Conservation (phyloP, 306 rosid species). For the Hippophae rhamnoides region DNA sequence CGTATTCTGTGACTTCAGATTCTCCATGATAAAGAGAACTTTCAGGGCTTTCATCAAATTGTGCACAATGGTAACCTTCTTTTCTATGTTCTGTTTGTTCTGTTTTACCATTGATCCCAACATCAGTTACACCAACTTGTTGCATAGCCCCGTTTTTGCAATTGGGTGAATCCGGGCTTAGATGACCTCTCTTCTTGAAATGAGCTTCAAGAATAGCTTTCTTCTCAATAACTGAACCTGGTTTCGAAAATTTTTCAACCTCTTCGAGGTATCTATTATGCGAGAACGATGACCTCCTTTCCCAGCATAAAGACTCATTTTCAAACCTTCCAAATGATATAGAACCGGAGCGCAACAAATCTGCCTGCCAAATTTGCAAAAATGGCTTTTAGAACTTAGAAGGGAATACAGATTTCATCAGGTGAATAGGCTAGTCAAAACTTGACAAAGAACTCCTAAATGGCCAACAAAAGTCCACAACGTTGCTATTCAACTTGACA, state of each 20-base stretch:
- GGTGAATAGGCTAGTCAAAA: background rate
- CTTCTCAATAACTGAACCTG: conserved; percentile 60
- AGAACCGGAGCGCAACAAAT: conserved; percentile 65
- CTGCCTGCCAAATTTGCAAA: conserved; percentile 43
- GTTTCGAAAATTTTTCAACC: conserved; percentile 63
- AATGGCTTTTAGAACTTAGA: conserved; percentile 15
- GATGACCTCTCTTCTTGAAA: conserved; percentile 60
- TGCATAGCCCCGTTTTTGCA: conserved; percentile 15
- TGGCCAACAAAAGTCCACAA: background rate
- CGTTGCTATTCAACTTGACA: too few species aligned
- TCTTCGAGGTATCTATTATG: conserved; percentile 73
- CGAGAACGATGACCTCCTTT: conserved; percentile 65
- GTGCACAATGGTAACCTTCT: conserved; percentile 25
- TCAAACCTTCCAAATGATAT: conserved; percentile 81
- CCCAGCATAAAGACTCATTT: conserved; percentile 62
- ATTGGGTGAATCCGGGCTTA: conserved; percentile 24
- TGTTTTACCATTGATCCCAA: conserved; percentile 20
- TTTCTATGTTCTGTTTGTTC: conserved; percentile 36
- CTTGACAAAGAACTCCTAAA: background rate
- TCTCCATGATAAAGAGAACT: conserved; percentile 36
- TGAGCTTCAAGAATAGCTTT: conserved; percentile 77
- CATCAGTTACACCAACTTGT: conserved; percentile 28
- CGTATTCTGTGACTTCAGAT: conserved; percentile 18
- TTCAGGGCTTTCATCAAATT: conserved; percentile 30
- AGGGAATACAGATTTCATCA: background rate